These are phyloP conservation scores for Trematosphaeria pertusa DNA, from an alignment of 2,329 filamentous ascomycete species.

Conservation along the genomic window DNA sequence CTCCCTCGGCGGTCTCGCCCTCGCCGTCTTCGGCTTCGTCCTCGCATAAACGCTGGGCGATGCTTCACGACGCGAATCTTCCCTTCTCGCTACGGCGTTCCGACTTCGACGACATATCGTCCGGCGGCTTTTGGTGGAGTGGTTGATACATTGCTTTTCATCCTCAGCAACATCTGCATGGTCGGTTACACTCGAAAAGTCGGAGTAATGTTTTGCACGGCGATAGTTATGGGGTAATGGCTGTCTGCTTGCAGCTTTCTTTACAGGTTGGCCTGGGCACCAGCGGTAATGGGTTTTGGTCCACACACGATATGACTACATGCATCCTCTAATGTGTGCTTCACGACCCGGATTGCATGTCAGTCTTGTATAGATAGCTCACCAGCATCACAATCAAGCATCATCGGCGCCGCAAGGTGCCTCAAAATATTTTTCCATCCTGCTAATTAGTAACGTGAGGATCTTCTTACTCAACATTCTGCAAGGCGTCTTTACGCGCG, in stretches of 20 bases:
- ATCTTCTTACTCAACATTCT: too few relatives aligned
- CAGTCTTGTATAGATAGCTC: constrained; percentile 29
- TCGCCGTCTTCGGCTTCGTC: constrained; percentile 37
- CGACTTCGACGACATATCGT: constrained; percentile 5
- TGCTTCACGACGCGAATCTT: constrained; percentile 1
- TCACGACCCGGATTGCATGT: constrained; percentile 16
- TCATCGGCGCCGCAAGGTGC: neutral
- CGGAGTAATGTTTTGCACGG: too few relatives aligned
- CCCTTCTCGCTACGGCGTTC: constrained; percentile 14
- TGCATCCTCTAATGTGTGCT: constrained; percentile 20
- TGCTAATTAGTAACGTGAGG: too few relatives aligned
- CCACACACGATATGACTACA: constrained; percentile 21
- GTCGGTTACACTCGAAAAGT: constrained; percentile 18
- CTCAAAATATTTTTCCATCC: constrained; percentile 2
- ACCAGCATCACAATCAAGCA: constrained; percentile 1
- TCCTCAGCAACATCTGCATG: constrained; percentile 11
- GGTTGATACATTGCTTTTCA: too few relatives aligned
- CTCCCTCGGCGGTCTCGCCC: constrained; percentile 37
- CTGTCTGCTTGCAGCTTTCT: too few relatives aligned
- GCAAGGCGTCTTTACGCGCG: too few relatives aligned
- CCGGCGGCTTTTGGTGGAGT: constrained; percentile 1
- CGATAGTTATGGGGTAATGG: too few relatives aligned
- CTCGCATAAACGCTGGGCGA: constrained; percentile 30
- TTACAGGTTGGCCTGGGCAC: too few relatives aligned
- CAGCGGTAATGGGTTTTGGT: too few relatives aligned